Conservation (phyloP, 1,139 yeast genomes). For the Yamadazyma atmosphaerica region DNA sequence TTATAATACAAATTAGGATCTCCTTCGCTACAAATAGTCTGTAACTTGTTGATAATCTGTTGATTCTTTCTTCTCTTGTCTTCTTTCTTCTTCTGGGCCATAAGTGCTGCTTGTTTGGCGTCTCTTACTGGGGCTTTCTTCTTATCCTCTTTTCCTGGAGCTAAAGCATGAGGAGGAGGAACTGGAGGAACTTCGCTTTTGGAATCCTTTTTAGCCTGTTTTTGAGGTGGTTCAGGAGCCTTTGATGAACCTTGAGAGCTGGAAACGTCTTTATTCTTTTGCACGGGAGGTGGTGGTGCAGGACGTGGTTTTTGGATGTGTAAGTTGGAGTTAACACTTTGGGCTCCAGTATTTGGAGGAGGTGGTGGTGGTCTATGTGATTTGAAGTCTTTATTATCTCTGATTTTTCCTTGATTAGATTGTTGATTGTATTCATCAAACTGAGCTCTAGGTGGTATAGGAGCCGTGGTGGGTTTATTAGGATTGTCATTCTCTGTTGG, state of each 20-base stretch:
- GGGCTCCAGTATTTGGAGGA: slow-evolving; percentile 21
- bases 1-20: slow-evolving; percentile 79
- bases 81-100: slow-evolving; percentile 71
- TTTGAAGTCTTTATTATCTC: slow-evolving; percentile 25
- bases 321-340: slow-evolving; percentile 16
- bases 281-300: slow-evolving; percentile 27
- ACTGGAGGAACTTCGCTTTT: slow-evolving; percentile 1
- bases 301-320: slow-evolving; percentile 12
- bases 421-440: slow-evolving; percentile 25
- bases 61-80: slow-evolving; percentile 67
- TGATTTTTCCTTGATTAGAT: slow-evolving; percentile 15
- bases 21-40: slow-evolving; percentile 78
- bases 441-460: slow-evolving; percentile 31
- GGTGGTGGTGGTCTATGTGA: slow-evolving; percentile 39
- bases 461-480: slow-evolving; percentile 37
- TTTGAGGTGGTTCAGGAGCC: slow-evolving; percentile 9
- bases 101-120: slow-evolving; percentile 56
- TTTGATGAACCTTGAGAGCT: slow-evolving; percentile 17
- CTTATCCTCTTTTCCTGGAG: slow-evolving; percentile 6
- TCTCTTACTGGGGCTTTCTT: slow-evolving; percentile 45
- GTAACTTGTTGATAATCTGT: slow-evolving; percentile 68
- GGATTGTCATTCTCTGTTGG: slow-evolving; percentile 17
- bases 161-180: background rate
- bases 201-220: slow-evolving; percentile 1
- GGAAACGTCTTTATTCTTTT: slow-evolving; percentile 3